A percentile compares a stretch with the other conserved stretches of the same genome.
These are phyloP conservation scores for Diutina pseudorugosa DNA, from an alignment of 1,139 yeast species.

Conservation along the genomic window DNA sequence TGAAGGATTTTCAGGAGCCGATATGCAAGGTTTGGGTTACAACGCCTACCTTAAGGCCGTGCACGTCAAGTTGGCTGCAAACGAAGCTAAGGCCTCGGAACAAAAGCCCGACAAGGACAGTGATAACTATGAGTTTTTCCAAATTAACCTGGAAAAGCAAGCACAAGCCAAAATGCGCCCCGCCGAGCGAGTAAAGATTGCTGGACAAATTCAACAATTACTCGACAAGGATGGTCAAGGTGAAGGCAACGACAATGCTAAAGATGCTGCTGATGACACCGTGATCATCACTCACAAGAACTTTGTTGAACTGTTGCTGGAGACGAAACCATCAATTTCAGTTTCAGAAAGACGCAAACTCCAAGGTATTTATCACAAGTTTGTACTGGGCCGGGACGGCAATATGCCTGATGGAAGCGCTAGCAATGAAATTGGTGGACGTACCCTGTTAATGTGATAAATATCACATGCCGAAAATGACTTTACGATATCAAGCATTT, in stretches of 20 bases:
- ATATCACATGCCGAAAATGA: neutral
- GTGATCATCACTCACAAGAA: slow-evolving; percentile 40
- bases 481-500: too few relatives aligned
- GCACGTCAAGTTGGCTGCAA: slow-evolving; percentile 55
- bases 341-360: slow-evolving; percentile 55
- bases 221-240: slow-evolving; percentile 10
- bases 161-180: slow-evolving; percentile 22
- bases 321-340: slow-evolving; percentile 84
- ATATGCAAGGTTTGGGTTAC: slow-evolving; percentile 82
- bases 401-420: slow-evolving; percentile 83
- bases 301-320: slow-evolving; percentile 50
- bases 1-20: slow-evolving; percentile 87
- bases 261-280: slow-evolving; percentile 8
- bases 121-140: slow-evolving; percentile 20
- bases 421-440: slow-evolving; percentile 75
- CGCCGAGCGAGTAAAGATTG: slow-evolving; percentile 31
- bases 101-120: neutral
- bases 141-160: slow-evolving; percentile 21
- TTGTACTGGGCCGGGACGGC: slow-evolving; percentile 73
- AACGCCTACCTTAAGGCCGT: slow-evolving; percentile 89
- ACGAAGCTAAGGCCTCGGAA: slow-evolving; percentile 10
- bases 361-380: slow-evolving; percentile 53
- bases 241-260: slow-evolving; percentile 6
- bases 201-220: slow-evolving; percentile 36
- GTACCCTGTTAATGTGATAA: slow-evolving; percentile 56